Conservation (phyloP, 805 yeast genomes). For the Pichia membranifaciens region DNA sequence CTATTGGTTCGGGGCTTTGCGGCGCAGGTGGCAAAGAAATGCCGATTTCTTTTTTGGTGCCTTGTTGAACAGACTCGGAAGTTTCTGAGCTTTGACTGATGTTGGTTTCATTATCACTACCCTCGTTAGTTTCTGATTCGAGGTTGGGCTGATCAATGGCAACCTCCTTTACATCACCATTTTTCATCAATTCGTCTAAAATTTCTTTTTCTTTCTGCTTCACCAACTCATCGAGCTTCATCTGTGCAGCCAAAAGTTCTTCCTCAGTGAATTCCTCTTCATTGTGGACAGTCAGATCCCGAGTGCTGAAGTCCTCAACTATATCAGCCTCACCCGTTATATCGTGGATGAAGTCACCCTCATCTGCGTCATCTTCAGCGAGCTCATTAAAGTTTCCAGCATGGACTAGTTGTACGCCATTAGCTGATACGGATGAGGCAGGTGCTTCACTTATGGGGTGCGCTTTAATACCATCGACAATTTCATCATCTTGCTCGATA, state of each 20-base stretch:
- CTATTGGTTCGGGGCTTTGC: neutral
- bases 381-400: too few species aligned
- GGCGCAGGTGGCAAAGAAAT: neutral
- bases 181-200: slow-evolving; percentile 19
- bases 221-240: slow-evolving; percentile 25
- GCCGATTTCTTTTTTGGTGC: neutral
- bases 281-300: neutral
- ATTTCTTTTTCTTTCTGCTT: slow-evolving; percentile 25
- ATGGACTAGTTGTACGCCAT: too few species aligned
- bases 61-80: slow-evolving; percentile 10
- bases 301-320: neutral
- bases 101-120: neutral
- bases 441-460: too few species aligned
- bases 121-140: too few species aligned
- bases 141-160: neutral
- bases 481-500: neutral
- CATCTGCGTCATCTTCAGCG: neutral
- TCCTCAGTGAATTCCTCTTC: slow-evolving; percentile 19
- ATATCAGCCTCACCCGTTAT: slow-evolving; percentile 12
- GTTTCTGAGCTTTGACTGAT: slow-evolving; percentile 1
- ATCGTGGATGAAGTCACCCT: slow-evolving; percentile 9
- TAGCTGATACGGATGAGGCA: too few species aligned
- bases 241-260: slow-evolving; percentile 25
- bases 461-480: neutral
- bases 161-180: slow-evolving; percentile 18